Percentiles rank a stretch among this genome's conserved stretches.
Evolutionary conservation across 371 early-diverging fungal genomes (phyloP).

Genomic region (Mucor sp.): DNA sequence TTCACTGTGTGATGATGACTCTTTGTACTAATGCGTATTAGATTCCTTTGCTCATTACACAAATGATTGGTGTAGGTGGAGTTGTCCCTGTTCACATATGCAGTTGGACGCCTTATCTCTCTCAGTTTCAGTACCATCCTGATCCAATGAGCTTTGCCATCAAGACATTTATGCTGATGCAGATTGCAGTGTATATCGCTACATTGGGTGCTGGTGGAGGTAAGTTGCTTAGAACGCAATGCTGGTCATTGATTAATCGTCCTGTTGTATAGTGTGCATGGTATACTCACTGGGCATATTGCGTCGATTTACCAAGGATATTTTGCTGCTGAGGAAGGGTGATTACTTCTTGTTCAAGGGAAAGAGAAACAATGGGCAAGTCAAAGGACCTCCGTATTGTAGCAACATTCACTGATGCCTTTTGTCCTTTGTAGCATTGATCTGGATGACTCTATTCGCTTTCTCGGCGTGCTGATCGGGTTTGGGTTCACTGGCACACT

Average conservation of each 20-base stretch:
- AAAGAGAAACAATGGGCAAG: constrained; percentile 45
- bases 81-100: constrained; percentile 43
- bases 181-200: constrained; percentile 37
- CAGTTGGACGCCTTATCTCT: constrained; percentile 41
- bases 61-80: constrained; percentile 49
- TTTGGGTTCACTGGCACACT: constrained; percentile 54
- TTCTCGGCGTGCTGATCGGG: constrained; percentile 48
- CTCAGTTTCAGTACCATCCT: constrained; percentile 38
- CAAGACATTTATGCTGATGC: constrained; percentile 36
- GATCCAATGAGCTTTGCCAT: constrained; percentile 41
- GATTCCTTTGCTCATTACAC: constrained; percentile 45
- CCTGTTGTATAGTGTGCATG: constrained; percentile 32
- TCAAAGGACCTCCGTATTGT: neutral
- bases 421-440: constrained; percentile 31
- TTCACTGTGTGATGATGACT: no score
- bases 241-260: neutral
- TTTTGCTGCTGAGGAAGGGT: constrained; percentile 39
- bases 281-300: constrained; percentile 47
- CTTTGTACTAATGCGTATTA: neutral
- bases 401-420: neutral
- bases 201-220: constrained; percentile 47
- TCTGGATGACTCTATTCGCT: constrained; percentile 52
- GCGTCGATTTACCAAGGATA: constrained; percentile 48
- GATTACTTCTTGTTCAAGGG: constrained; percentile 52
- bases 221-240: constrained; percentile 5